phyloP scores from a whole-genome alignment of 2,329 filamentous ascomycete genomes.

The Sporothrix protearum region DNA sequence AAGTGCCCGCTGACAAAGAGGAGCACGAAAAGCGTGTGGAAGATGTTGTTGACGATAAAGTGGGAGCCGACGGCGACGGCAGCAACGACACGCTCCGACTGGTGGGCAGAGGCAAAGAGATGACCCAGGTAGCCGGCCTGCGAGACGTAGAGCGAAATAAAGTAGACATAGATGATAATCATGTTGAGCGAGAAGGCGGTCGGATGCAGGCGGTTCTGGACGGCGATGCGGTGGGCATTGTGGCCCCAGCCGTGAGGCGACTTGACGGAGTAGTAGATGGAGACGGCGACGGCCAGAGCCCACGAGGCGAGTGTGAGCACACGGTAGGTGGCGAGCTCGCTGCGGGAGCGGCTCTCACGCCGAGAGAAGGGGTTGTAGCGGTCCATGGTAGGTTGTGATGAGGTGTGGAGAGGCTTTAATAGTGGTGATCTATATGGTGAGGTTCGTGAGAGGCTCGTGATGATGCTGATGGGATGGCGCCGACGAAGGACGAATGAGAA shows the following conservation, averaged over 20 bases:
- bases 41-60: conserved; percentile 81
- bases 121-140: conserved; percentile 73
- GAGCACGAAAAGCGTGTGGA: conserved; percentile 77
- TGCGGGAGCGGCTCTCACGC: conserved; percentile 61
- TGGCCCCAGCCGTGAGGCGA: conserved; percentile 59
- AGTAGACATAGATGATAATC: conserved; percentile 67
- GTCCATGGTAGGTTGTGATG: conserved; percentile 21
- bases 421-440: neutral
- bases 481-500: neutral
- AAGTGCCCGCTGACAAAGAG: conserved; percentile 77
- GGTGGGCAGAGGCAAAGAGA: conserved; percentile 61
- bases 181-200: conserved; percentile 75
- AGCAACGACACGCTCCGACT: conserved; percentile 59
- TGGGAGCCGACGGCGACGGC: conserved; percentile 77
- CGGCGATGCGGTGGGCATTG: conserved; percentile 64
- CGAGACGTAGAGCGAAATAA: conserved; percentile 69
- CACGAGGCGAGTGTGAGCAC: conserved; percentile 70
- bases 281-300: conserved; percentile 67
- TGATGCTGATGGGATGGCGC: no score
- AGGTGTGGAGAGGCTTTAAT: neutral
- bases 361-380: conserved; percentile 68
- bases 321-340: conserved; percentile 68
- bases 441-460: no score
- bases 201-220: conserved; percentile 61
- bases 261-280: conserved; percentile 70